Percentiles rank a stretch among this genome's conserved stretches.
These are phyloP conservation scores for Cryptococcus jaspeensis DNA, from an alignment of 1,284 basidiomycete genomes.

Conservation along the genomic window DNA sequence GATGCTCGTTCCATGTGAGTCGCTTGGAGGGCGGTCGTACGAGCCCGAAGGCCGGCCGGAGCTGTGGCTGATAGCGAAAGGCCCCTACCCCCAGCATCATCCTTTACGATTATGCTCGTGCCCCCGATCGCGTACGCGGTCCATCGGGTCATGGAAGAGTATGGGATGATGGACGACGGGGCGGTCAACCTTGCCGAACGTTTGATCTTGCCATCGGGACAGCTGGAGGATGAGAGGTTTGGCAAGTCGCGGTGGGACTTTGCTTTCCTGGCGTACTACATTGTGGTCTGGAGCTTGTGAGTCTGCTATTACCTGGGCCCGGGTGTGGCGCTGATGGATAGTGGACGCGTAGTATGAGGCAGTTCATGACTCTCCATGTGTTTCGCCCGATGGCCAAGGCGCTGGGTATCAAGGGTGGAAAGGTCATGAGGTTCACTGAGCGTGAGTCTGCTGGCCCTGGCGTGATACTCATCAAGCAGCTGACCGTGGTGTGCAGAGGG, in stretches of 20 bases:
- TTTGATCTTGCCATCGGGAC: slow-evolving; percentile 75
- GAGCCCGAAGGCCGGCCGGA: neutral
- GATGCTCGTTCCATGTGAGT: slow-evolving; percentile 71
- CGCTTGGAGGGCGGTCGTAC: neutral
- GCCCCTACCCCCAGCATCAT: slow-evolving; percentile 56
- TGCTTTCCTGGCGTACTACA: slow-evolving; percentile 79
- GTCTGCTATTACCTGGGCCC: neutral
- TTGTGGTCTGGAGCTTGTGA: slow-evolving; percentile 84
- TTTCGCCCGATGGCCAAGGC: slow-evolving; percentile 68
- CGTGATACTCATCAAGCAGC: neutral
- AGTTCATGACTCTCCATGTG: slow-evolving; percentile 68
- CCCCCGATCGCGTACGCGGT: slow-evolving; percentile 69
- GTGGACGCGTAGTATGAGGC: slow-evolving; percentile 59
- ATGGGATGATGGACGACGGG: slow-evolving; percentile 48
- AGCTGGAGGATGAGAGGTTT: slow-evolving; percentile 61
- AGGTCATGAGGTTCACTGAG: slow-evolving; percentile 82
- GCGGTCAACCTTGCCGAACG: slow-evolving; percentile 71
- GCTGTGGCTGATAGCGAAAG: neutral
- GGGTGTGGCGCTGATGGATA: neutral
- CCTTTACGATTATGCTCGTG: slow-evolving; percentile 70
- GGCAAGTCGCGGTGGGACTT: slow-evolving; percentile 77
- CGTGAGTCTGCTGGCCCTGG: slow-evolving; percentile 45
- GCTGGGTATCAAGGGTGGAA: slow-evolving; percentile 66
- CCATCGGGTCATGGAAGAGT: slow-evolving; percentile 59
- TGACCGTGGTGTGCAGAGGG: slow-evolving; percentile 54